Evolutionary conservation across 2,329 filamentous ascomycete species (phyloP).

Genomic region (Curvularia hawaiiensis): DNA sequence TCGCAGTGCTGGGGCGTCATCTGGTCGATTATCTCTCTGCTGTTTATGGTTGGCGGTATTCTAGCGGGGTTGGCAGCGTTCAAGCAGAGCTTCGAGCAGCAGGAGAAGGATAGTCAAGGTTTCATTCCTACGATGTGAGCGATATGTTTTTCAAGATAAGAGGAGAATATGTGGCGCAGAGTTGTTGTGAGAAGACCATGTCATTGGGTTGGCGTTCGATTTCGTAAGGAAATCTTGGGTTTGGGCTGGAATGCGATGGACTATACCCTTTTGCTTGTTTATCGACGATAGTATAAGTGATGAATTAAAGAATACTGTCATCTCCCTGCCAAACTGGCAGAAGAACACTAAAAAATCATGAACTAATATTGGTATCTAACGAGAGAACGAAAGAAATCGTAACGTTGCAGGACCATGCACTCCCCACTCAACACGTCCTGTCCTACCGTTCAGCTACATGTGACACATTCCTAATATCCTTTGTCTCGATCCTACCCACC

Average conservation of each 20-base stretch:
- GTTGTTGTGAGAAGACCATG: background rate
- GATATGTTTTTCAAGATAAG: background rate
- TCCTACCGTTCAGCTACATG: slow-evolving; percentile 19
- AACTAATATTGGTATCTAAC: background rate
- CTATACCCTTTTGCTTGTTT: background rate
- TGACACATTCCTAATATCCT: slow-evolving; percentile 44
- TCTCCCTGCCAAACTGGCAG: background rate
- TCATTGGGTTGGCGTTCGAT: background rate
- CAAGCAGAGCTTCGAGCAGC: slow-evolving; percentile 70
- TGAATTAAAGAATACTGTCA: background rate
- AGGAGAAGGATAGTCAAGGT: slow-evolving; percentile 69
- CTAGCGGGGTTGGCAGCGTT: slow-evolving; percentile 79
- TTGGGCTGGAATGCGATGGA: background rate
- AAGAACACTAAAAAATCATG: background rate
- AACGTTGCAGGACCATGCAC: background rate
- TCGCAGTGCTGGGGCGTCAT: slow-evolving; percentile 82
- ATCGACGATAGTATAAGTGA: background rate
- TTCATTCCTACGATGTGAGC: slow-evolving; percentile 60
- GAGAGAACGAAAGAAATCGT: background rate
- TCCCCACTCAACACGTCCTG: background rate
- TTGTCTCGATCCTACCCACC: slow-evolving; percentile 45
- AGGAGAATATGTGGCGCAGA: background rate
- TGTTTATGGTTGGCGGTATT: slow-evolving; percentile 75
- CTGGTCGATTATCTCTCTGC: slow-evolving; percentile 74
- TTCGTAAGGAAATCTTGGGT: background rate